Base-by-base conservation (phyloP, 2,329 filamentous ascomycete genomes). In the Fusarium torulosum region DNA sequence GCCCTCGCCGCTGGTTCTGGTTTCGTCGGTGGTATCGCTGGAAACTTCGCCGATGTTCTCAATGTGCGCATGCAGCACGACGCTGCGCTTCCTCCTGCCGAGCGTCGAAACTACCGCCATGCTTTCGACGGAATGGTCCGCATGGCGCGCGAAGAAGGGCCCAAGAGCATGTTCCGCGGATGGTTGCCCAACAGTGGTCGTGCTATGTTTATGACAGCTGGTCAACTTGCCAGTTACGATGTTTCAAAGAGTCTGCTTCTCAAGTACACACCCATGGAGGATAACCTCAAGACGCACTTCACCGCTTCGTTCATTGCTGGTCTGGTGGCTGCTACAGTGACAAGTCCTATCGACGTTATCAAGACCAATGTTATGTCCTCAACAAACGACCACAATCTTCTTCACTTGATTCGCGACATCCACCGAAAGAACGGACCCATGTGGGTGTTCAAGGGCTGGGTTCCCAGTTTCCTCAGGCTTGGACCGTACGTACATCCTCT, bases 11-110 rank as follows among this genome's bases (percentile, higher is more conserved):
- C 89, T 23, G 81, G 88, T 27, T 95, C 96, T 9, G 96, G 96
- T 51, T 92, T 97, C 76, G 80, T 96, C 4, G 96, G 96, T 65
- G 96, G 96, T 49, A 82, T 98, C 45, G 92, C 91, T 7, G 96
- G 96, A 69, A 99, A 98, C 81, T 94, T 94, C 4, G 95, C 94
- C 69, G 96, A 99, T 78, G 94, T 99, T 33, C 85, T 97, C 75
- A 99, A 99, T 80, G 96, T 99, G 49, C 93, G 96, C 70, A 99
- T 99, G 96, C 96, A 99, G 81, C 93, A 97, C 80, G 96, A 90
- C 75, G 90, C 92, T 4, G 89, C 93, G 1, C 87, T 97, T 2
- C 91, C 94, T 1, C 74, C 81, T 1, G 85, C 85, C 7, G 83
- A 96, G 75, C 89, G 93, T 46, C 88, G 95, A 57, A 96, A 97